phyloP scores from a whole-genome alignment of 1,284 basidiomycete genomes.

The Ustanciosporium gigantosporum region DNA sequence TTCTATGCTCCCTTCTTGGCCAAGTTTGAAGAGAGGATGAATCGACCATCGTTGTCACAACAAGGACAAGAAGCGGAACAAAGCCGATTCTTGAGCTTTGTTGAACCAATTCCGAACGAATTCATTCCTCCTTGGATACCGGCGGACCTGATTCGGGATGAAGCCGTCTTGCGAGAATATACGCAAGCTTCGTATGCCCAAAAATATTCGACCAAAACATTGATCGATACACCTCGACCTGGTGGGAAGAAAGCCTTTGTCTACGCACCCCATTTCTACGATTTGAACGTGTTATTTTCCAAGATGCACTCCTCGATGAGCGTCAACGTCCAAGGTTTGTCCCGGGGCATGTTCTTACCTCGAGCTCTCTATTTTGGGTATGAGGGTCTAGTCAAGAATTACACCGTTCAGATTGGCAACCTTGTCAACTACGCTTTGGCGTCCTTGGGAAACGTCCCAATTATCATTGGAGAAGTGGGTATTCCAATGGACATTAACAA shows the following conservation, averaged over 20 bases:
- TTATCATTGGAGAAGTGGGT: conserved; percentile 55
- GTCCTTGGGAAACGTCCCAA: conserved; percentile 47
- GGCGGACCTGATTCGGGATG: background rate
- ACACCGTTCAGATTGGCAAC: conserved; percentile 32
- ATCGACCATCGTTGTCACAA: background rate
- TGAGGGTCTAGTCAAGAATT: conserved; percentile 42
- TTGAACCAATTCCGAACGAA: conserved; percentile 60
- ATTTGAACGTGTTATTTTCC: conserved; percentile 58
- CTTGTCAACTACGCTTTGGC: conserved; percentile 29
- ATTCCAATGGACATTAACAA: conserved; percentile 57
- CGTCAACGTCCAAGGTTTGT: conserved; percentile 58
- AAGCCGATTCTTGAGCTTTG: conserved; percentile 16
- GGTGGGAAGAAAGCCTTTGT: conserved; percentile 32
- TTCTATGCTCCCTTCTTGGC: conserved; percentile 54
- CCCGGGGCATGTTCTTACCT: conserved; percentile 49
- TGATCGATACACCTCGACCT: conserved; percentile 42
- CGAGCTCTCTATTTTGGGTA: conserved; percentile 53
- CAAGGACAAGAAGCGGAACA: no score
- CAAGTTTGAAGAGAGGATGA: conserved; percentile 33
- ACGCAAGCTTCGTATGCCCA: conserved; percentile 18
- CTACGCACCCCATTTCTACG: conserved; percentile 59
- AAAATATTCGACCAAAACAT: conserved; percentile 29
- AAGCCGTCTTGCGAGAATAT: conserved; percentile 4
- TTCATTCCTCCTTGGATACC: conserved; percentile 55
- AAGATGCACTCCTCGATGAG: conserved; percentile 46